phyloP scores from a whole-genome alignment of 2,329 filamentous ascomycete genomes.

The Cryphonectria radicalis region DNA sequence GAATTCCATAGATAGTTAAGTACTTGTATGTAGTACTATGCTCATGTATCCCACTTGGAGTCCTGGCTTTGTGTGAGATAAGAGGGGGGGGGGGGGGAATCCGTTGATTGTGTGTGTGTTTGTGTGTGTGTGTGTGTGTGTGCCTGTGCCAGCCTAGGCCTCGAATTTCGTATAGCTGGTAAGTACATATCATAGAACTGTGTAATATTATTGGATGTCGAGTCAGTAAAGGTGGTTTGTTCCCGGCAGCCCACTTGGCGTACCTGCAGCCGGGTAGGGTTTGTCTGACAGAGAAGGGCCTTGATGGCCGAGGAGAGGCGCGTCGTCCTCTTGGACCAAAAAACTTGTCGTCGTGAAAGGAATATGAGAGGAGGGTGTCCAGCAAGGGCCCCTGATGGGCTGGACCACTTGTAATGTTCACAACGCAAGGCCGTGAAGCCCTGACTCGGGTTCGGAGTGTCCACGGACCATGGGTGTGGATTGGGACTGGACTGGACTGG shows the following conservation, averaged over 20 bases:
- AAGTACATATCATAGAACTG: background rate
- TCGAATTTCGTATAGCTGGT: background rate
- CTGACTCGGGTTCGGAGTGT: constrained; percentile 2
- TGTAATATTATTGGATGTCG: background rate
- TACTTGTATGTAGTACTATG: background rate
- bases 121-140: background rate
- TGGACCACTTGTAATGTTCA: constrained; percentile 5
- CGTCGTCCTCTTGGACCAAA: background rate
- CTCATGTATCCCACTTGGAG: background rate
- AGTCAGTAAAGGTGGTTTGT: background rate
- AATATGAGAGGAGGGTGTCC: background rate
- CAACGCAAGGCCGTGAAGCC: background rate
- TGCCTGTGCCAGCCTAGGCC: background rate
- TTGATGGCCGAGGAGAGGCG: constrained; percentile 2
- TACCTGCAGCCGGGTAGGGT: constrained; percentile 26
- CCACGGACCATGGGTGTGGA: background rate
- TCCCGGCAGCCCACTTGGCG: constrained; percentile 22
- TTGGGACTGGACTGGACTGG: background rate
- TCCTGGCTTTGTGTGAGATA: background rate
- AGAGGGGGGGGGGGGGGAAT: background rate
- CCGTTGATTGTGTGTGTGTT: background rate
- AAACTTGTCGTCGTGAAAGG: background rate
- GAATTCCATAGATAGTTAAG: background rate
- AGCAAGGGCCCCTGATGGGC: constrained; percentile 15
- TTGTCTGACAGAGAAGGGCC: background rate